Evolutionary conservation across 805 yeast genomes (phyloP).

Genomic region (Pichia rugopelliculosa): DNA sequence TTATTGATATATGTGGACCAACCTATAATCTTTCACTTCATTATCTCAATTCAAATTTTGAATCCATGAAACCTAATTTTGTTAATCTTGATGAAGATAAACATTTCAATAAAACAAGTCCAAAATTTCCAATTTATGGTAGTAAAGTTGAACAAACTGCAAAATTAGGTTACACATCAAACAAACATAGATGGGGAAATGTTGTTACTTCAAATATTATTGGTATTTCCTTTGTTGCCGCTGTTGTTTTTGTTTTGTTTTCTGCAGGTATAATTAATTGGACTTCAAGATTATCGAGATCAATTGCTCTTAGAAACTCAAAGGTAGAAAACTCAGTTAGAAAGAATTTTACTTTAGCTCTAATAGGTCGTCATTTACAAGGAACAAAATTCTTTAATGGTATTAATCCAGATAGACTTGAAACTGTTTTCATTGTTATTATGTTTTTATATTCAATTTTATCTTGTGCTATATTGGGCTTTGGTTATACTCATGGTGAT

Average conservation of each 20-base stretch:
- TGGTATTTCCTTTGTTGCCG: slow-evolving; percentile 41
- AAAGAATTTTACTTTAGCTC: slow-evolving; percentile 20
- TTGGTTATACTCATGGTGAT: slow-evolving; percentile 18
- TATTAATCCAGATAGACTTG: slow-evolving; percentile 47
- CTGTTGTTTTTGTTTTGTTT: slow-evolving; percentile 41
- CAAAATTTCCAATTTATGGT: slow-evolving; percentile 32
- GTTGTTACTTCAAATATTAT: slow-evolving; percentile 35
- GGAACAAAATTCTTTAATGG: slow-evolving; percentile 14
- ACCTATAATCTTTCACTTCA: slow-evolving; percentile 15
- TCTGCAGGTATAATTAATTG: slow-evolving; percentile 37
- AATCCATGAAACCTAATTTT: slow-evolving; percentile 36
- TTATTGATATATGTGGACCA: slow-evolving; percentile 17
- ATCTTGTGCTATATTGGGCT: slow-evolving; percentile 19
- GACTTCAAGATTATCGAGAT: slow-evolving; percentile 34
- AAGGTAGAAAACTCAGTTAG: slow-evolving; percentile 18
- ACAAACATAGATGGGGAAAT: slow-evolving; percentile 28
- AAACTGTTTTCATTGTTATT: slow-evolving; percentile 34
- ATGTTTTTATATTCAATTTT: slow-evolving; percentile 28
- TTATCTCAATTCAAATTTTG: slow-evolving; percentile 20
- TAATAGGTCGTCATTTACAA: slow-evolving; percentile 19
- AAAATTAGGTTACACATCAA: slow-evolving; percentile 19
- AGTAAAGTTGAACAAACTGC: slow-evolving; percentile 19
- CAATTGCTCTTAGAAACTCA: neutral
- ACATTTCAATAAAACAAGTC: slow-evolving; percentile 28
- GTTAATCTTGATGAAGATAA: slow-evolving; percentile 25